Conservation (phyloP, 129 eudicot species). For the Tagetes erecta region DNA sequence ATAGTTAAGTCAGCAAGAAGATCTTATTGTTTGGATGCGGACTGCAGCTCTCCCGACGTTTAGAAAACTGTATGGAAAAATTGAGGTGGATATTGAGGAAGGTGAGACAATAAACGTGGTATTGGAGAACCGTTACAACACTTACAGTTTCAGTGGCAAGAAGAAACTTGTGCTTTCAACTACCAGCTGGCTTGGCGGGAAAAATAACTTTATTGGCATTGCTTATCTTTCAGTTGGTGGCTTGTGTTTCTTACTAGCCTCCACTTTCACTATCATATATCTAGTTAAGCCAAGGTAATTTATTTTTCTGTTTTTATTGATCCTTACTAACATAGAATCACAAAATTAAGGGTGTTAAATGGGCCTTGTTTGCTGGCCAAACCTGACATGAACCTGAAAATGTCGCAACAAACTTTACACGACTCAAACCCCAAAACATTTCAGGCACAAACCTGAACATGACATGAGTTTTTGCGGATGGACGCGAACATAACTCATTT, state of each 20-base stretch:
- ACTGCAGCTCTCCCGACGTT: constrained; percentile 99
- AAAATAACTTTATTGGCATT: constrained; percentile 88
- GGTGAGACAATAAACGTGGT: constrained; percentile 62
- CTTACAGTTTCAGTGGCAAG: constrained; percentile 91
- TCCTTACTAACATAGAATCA: constrained; percentile 8
- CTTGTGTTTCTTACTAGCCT: constrained; percentile 72
- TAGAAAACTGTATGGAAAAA: constrained; percentile 90
- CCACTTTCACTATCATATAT: constrained; percentile 72
- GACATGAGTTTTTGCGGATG: not conserved
- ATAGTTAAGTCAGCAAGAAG: constrained; percentile 87
- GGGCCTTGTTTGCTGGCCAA: not conserved
- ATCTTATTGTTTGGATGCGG: constrained; percentile 98
- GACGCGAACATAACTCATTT: not conserved
- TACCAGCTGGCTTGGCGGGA: constrained; percentile 97
- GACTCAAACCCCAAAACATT: not conserved
- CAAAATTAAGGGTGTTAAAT: not conserved
- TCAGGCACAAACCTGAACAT: not conserved
- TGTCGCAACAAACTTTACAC: not conserved
- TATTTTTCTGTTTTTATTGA: not conserved
- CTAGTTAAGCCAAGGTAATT: constrained; percentile 80
- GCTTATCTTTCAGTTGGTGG: constrained; percentile 97
- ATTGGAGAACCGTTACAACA: constrained; percentile 71
- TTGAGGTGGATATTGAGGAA: constrained; percentile 74
- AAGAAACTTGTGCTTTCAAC: constrained; percentile 96
- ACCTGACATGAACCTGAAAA: not conserved